Conservation (phyloP, 257 asterid genomes). For the Perilla frutescens region DNA sequence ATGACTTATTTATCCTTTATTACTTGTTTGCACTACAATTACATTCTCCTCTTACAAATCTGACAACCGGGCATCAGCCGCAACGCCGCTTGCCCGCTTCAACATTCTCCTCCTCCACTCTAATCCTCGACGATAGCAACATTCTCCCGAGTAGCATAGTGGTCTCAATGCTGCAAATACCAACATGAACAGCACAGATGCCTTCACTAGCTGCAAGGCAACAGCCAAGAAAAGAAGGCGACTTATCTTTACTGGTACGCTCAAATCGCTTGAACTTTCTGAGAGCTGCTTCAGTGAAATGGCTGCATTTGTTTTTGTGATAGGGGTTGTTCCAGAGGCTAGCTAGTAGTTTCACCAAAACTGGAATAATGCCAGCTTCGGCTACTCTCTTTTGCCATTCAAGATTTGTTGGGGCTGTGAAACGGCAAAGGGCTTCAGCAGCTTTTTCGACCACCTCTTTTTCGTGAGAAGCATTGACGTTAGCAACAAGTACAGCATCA, state of each 20-base stretch:
- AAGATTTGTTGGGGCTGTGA: constrained; percentile 44
- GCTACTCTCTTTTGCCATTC: constrained; percentile 47
- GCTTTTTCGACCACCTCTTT: constrained; percentile 41
- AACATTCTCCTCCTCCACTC: too few species aligned
- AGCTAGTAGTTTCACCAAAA: constrained; percentile 45
- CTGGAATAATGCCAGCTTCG: constrained; percentile 42
- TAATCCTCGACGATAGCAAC: too few species aligned
- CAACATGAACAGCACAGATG: constrained; percentile 39
- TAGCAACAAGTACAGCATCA: too few species aligned
- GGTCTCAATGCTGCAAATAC: constrained; percentile 45
- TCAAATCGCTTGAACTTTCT: constrained; percentile 39
- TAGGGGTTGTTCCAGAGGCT: constrained; percentile 36
- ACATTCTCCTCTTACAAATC: too few species aligned
- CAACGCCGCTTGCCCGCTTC: too few species aligned
- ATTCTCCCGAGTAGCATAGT: too few species aligned
- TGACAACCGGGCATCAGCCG: too few species aligned
- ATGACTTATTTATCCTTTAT: too few species aligned
- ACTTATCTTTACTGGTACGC: constrained; percentile 32
- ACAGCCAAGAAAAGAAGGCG: constrained; percentile 33
- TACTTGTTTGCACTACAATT: too few species aligned
- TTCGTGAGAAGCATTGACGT: constrained; percentile 32
- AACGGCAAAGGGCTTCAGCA: constrained; percentile 45
- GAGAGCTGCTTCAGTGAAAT: constrained; percentile 49
- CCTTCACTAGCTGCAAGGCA: constrained; percentile 34
- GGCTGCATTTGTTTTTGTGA: constrained; percentile 41